Conservation (phyloP, 2,329 filamentous ascomycete species). For the Metarhizium album region DNA sequence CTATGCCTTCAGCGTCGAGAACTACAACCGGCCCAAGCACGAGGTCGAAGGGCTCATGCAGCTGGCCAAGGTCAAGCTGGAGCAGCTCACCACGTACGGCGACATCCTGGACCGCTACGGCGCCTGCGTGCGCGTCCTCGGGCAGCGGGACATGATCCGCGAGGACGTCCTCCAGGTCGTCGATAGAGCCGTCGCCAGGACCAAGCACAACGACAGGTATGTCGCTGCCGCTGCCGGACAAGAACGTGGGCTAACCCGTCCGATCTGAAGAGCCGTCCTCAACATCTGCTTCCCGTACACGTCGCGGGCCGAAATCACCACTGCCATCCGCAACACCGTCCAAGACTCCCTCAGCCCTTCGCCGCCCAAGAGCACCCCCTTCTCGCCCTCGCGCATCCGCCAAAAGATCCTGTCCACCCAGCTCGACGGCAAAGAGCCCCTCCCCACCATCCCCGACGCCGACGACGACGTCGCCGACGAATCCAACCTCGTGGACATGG, state of each 20-base stretch:
- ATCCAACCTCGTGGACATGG: slow-evolving; percentile 22
- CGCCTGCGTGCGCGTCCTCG: slow-evolving; percentile 74
- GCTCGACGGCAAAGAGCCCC: slow-evolving; percentile 34
- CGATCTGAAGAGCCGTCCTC: slow-evolving; percentile 40
- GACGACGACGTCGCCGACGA: slow-evolving; percentile 25
- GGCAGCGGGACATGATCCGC: slow-evolving; percentile 72
- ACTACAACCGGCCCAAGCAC: slow-evolving; percentile 93
- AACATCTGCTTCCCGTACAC: slow-evolving; percentile 99
- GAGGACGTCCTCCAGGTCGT: slow-evolving; percentile 83
- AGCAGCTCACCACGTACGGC: slow-evolving; percentile 85
- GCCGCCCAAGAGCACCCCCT: slow-evolving; percentile 54
- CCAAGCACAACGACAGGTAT: slow-evolving; percentile 75
- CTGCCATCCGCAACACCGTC: slow-evolving; percentile 78
- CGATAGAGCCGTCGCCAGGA: slow-evolving; percentile 76
- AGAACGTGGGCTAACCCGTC: slow-evolving; percentile 4
- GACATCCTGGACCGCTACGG: slow-evolving; percentile 89
- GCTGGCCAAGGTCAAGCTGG: slow-evolving; percentile 89
- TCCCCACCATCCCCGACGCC: slow-evolving; percentile 36
- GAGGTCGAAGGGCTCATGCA: slow-evolving; percentile 97
- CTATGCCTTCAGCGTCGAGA: slow-evolving; percentile 98
- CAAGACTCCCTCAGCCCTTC: slow-evolving; percentile 72
- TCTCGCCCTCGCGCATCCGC: slow-evolving; percentile 79
- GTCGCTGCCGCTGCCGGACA: background rate
- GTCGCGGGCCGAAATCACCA: slow-evolving; percentile 87
- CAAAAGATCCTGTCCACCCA: slow-evolving; percentile 70